phyloP scores from a whole-genome alignment of 805 yeast species.

The Schwanniomyces vanrijiae region DNA sequence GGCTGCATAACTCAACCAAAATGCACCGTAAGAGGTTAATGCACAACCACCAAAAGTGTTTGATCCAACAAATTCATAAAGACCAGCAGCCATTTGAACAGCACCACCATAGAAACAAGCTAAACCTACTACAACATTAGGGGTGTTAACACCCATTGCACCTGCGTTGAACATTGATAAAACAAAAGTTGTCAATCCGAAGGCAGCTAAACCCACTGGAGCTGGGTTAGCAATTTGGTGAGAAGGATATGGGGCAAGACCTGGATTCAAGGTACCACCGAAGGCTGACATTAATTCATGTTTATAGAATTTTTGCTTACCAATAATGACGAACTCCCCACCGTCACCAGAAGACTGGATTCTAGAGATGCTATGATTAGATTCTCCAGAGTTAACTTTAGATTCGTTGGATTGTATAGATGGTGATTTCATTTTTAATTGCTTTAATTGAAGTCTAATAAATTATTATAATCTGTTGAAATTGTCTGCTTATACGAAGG shows the following conservation, averaged over 20 bases:
- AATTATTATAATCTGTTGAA: neutral
- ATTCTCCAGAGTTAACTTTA: conserved; percentile 10
- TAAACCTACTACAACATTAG: conserved; percentile 58
- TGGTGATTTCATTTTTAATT: conserved; percentile 6
- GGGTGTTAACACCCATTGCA: conserved; percentile 53
- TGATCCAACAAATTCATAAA: conserved; percentile 65
- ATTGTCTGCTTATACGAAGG: neutral
- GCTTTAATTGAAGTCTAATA: neutral
- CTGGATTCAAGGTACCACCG: conserved; percentile 40
- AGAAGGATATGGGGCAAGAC: conserved; percentile 40
- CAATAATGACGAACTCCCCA: conserved; percentile 35
- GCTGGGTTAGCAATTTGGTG: conserved; percentile 69
- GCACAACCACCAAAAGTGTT: conserved; percentile 75
- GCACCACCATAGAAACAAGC: conserved; percentile 68
- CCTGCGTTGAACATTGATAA: conserved; percentile 56
- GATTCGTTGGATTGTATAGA: conserved; percentile 16
- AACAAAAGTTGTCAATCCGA: conserved; percentile 65
- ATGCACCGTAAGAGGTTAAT: conserved; percentile 50
- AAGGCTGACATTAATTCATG: conserved; percentile 43
- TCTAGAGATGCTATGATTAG: conserved; percentile 8
- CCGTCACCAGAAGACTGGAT: conserved; percentile 35
- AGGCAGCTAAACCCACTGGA: conserved; percentile 64
- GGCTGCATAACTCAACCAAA: conserved; percentile 37
- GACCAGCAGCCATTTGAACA: conserved; percentile 61
- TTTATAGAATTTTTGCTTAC: conserved; percentile 31